Base-by-base conservation (phyloP, 306 rosid species). In the Neltuma alba region DNA sequence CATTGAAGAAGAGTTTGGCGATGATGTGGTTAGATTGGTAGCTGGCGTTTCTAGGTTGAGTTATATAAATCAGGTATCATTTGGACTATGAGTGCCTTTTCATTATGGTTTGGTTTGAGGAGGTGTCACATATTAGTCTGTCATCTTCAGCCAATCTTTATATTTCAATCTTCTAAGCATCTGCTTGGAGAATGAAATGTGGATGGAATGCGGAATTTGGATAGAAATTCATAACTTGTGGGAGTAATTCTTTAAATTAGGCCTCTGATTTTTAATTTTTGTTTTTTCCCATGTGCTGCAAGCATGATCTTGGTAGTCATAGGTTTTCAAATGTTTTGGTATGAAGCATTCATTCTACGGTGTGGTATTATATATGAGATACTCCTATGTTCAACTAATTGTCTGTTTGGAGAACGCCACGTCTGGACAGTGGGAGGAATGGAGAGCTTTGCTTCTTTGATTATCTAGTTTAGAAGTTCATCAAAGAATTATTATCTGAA, bases 11-110 rank as follows among this genome's bases (percentile, higher is more conserved):
- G 92, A 92, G 75, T 94, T 94, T 83, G 99, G 97, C 44, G 88
- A 89, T 70, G 97, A 89, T 37, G 97, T 94, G 80, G 91, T 89
- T 75, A 91, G 84, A 87, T 85, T 94, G 88, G 97, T 92, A 41
- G 95, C 97, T 2, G 90, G 97, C 72, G 99, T 94, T 83, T 94
- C 99, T 83, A 88, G 92, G 84, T 77, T 94, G 82, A 94, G 99
- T 82, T 82, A 91, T 79, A 89, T 92, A 84, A 94, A 94, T 88
- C 99, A 92, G 99, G 99, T 94, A 91, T 31, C 45, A 31, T 76
- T 73, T 63, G 74, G 75, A 12, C 50, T 76, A 45, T 36, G 48
- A 67, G 12, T 25, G 28, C 58, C 42, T 84, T 70, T 58, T 52
- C 70, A 73, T 65, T 40, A 48, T 75, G 12, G 72, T 82, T 73